phyloP scores from a whole-genome alignment of 2,329 filamentous ascomycete genomes.

The Fusarium continuum region DNA sequence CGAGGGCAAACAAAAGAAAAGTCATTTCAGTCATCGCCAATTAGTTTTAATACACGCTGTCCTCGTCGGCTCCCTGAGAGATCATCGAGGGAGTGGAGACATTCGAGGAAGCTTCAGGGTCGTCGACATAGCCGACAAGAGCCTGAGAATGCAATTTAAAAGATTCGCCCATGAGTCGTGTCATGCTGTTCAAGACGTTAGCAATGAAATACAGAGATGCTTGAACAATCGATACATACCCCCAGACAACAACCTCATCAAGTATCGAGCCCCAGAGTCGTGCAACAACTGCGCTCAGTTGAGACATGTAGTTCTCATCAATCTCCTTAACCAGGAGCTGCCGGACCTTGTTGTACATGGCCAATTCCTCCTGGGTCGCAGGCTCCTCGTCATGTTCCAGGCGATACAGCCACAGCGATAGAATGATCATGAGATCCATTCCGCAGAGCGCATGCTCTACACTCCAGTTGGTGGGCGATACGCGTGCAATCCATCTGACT shows the following conservation, averaged over 20 bases:
- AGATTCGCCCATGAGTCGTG: constrained; percentile 95
- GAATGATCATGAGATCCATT: constrained; percentile 96
- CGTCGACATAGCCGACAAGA: constrained; percentile 92
- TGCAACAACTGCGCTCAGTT: constrained; percentile 94
- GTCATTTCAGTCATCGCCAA: constrained; percentile 61
- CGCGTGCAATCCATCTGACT: constrained; percentile 97
- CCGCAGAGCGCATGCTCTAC: constrained; percentile 97
- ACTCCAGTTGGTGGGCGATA: constrained; percentile 98
- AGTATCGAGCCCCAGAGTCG: constrained; percentile 98
- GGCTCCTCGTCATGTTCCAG: constrained; percentile 98
- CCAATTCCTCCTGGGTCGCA: constrained; percentile 81
- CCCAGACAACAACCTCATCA: constrained; percentile 98
- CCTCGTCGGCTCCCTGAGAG: constrained; percentile 75
- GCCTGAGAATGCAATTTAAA: constrained; percentile 97
- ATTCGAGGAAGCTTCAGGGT: constrained; percentile 74
- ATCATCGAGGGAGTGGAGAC: constrained; percentile 77
- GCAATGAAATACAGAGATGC: constrained; percentile 3
- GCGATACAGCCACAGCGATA: constrained; percentile 97
- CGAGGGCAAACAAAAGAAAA: constrained; percentile 53
- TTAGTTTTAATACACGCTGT: constrained; percentile 73
- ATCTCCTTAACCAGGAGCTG: constrained; percentile 91
- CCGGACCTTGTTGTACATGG: constrained; percentile 93
- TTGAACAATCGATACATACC: constrained; percentile 71
- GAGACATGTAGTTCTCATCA: constrained; percentile 80
- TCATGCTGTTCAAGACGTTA: constrained; percentile 69